Conservation (phyloP, 768 basidiomycete genomes). For the Pleurotus ostreatus region DNA sequence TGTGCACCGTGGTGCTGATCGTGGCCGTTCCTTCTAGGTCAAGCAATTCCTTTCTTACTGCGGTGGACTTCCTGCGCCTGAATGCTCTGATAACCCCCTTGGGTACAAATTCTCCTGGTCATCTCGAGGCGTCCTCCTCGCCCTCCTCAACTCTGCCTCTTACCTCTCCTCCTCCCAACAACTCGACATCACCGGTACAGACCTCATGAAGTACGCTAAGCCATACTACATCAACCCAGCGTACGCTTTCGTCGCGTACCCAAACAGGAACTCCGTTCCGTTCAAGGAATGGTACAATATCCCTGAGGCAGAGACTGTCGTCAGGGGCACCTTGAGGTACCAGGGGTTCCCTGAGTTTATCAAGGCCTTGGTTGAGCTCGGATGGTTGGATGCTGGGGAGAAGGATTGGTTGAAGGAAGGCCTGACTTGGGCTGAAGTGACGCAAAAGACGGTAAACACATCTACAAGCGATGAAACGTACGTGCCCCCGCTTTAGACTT, state of each 20-base stretch:
- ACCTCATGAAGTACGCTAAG: constrained; percentile 87
- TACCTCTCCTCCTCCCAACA: constrained; percentile 67
- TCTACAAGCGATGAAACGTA: constrained; percentile 68
- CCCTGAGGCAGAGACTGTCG: constrained; percentile 87
- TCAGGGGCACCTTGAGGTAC: constrained; percentile 92
- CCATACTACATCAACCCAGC: constrained; percentile 96
- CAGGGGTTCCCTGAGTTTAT: constrained; percentile 98
- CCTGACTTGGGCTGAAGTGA: constrained; percentile 82
- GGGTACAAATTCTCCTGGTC: constrained; percentile 99
- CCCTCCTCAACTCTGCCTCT: constrained; percentile 86
- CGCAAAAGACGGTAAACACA: constrained; percentile 68
- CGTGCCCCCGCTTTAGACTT: constrained; percentile 7
- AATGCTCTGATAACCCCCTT: constrained; percentile 89
- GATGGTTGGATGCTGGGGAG: constrained; percentile 73
- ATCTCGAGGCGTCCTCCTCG: constrained; percentile 91
- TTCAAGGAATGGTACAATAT: constrained; percentile 93
- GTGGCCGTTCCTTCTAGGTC: constrained; percentile 40
- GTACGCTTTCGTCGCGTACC: constrained; percentile 94
- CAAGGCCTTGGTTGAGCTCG: constrained; percentile 78
- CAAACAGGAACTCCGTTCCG: constrained; percentile 89
- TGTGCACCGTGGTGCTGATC: neutral
- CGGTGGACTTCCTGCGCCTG: constrained; percentile 91
- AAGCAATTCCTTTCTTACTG: constrained; percentile 94
- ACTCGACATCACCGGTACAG: constrained; percentile 65
- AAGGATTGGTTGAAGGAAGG: constrained; percentile 77